Base-by-base conservation (phyloP, 768 basidiomycete species). In the Amanita polypyramis region DNA sequence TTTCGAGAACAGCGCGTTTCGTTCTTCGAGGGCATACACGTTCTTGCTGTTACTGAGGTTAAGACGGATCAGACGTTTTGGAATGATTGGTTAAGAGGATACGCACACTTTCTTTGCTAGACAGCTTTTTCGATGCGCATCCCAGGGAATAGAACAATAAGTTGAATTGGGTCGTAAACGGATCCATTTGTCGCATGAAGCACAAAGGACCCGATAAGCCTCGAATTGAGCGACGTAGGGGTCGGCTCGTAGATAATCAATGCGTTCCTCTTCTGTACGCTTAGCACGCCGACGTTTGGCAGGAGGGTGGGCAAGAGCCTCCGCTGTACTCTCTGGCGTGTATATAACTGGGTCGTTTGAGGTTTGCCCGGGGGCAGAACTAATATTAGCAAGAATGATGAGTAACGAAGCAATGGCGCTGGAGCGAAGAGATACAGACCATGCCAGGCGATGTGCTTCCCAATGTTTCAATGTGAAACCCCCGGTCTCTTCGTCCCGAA, bases 61-160 rank as follows among this genome's bases (percentile, higher is more conserved):
- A 47, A 40, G 17, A 40, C 37, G 27, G 37, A 48, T 48, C 47
- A 48, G 32, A 25, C 17, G 32, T 33, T 40, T 25, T 17, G 15
- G 32, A 21, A 8, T 9, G 32, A 10, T n/a, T 49, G 25, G 19
- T 6, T 1, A 27, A 14, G 33, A 36, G 5, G 0, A 30, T 29
- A 68, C 80, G 51, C 58, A 83, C 85, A 78, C 74, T 62, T 85
- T 84, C 67, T 85, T 87, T 1, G 83, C 79, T 39, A 89, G 64
- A 63, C 85, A 88, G 58, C 82, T 85, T 67, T 86, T 88, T 35
- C 86, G 69, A 58, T 89, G 86, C 2, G 86, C 85, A 58, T 88
- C 85, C 86, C 86, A 89, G 0, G 86, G 86, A 46, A 89, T 88
- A n/a, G 80, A 83, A 57, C 86, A 90, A 56, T 87, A 90, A 0